A percentile compares a stretch with the other conserved stretches of the same genome.
Conservation (phyloP, 2,329 filamentous ascomycete species). For the Phyllosticta ampelicida region DNA sequence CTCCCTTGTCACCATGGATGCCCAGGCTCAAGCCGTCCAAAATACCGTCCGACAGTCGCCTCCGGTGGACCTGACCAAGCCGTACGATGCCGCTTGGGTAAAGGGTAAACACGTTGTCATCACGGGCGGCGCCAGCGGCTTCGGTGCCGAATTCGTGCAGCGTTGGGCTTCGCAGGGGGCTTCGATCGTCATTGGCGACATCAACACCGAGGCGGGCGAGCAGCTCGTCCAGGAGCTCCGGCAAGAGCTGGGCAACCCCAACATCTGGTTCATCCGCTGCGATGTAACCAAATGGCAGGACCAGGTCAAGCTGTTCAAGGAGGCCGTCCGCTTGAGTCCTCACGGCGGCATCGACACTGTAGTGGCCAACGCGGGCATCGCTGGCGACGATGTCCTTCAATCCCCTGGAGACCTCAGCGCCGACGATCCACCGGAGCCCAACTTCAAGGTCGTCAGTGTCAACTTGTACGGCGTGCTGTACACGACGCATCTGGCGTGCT, state of each 20-base stretch:
- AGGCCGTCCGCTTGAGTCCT: slow-evolving; percentile 43
- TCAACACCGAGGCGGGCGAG: slow-evolving; percentile 45
- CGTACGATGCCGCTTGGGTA: slow-evolving; percentile 27
- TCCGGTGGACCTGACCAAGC: slow-evolving; percentile 25
- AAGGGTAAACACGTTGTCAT: slow-evolving; percentile 28
- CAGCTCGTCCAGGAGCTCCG: slow-evolving; percentile 34
- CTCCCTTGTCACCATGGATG: not conserved
- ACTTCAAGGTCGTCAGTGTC: slow-evolving; percentile 46
- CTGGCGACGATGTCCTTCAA: slow-evolving; percentile 38
- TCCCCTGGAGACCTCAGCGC: slow-evolving; percentile 33
- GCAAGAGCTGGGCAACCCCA: slow-evolving; percentile 22
- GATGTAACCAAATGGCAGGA: slow-evolving; percentile 56
- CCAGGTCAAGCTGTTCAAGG: slow-evolving; percentile 53
- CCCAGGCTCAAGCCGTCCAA: slow-evolving; percentile 1
- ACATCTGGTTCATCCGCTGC: slow-evolving; percentile 48
- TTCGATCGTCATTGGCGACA: slow-evolving; percentile 52
- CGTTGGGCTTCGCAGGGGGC: slow-evolving; percentile 35
- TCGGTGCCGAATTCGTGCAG: slow-evolving; percentile 28
- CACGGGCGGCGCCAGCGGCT: slow-evolving; percentile 30
- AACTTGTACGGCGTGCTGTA: slow-evolving; percentile 56
- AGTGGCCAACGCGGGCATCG: slow-evolving; percentile 57
- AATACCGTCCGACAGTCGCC: slow-evolving; percentile 25
- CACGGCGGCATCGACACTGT: slow-evolving; percentile 50
- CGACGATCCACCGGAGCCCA: slow-evolving; percentile 36
- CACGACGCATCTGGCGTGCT: slow-evolving; percentile 53